These are phyloP conservation scores for Solanum piurae DNA, from an alignment of 257 asterid genomes.

Conservation along the genomic window DNA sequence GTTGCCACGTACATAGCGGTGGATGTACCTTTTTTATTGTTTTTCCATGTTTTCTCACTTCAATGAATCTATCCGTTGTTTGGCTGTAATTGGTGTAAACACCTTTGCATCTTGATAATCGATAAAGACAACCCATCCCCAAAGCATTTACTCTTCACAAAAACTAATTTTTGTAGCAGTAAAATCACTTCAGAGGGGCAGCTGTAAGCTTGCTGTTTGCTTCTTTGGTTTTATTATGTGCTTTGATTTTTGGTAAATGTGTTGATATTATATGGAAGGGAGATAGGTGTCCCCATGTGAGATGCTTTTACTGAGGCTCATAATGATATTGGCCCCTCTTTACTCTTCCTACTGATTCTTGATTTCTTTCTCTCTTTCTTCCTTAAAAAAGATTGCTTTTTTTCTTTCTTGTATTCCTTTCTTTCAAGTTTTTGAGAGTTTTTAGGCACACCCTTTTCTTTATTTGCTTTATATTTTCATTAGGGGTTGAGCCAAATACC, in stretches of 20 bases:
- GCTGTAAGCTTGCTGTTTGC: not conserved
- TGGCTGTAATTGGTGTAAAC: not conserved
- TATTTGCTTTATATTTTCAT: not conserved
- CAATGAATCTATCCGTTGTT: slow-evolving; percentile 3
- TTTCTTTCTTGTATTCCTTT: not conserved
- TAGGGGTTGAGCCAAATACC: not conserved
- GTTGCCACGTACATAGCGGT: slow-evolving; percentile 6
- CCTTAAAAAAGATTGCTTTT: not conserved
- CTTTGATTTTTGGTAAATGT: not conserved
- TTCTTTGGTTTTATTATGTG: not conserved
- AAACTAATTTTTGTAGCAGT: not conserved
- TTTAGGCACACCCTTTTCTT: not conserved
- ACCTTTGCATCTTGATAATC: not conserved
- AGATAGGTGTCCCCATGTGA: slow-evolving; percentile 41
- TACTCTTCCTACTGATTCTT: slow-evolving; percentile 13
- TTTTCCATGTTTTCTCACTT: not conserved
- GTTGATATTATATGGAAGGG: not conserved
- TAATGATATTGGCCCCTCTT: slow-evolving; percentile 41
- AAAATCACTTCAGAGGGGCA: not conserved
- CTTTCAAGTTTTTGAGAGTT: not conserved
- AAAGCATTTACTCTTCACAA: not conserved
- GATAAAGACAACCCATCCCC: not conserved
- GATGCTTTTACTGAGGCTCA: slow-evolving; percentile 56
- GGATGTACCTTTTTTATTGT: not conserved
- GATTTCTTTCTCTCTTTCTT: not conserved